A percentile compares a stretch with the other conserved stretches of the same genome.
These are phyloP conservation scores for Phytopythium oedochilum DNA, from an alignment of 352 stramenopile genomes.

Conservation along the genomic window DNA sequence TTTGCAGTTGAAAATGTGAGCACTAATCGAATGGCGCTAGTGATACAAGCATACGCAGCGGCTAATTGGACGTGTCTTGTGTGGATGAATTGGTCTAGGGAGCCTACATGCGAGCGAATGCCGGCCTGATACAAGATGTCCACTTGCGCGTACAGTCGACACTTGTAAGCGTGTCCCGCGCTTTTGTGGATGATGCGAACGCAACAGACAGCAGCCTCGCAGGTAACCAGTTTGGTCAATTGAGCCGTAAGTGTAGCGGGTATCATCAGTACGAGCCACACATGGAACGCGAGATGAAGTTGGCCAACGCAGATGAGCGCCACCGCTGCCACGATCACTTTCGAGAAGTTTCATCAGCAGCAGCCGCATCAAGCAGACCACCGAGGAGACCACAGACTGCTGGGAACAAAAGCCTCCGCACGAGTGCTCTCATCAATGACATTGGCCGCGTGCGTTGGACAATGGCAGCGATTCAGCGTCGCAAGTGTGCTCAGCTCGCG, in stretches of 20 bases:
- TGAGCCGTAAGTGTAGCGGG: conserved; percentile 57
- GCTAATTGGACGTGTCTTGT: not conserved
- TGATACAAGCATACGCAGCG: not conserved
- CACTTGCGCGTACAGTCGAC: conserved; percentile 24
- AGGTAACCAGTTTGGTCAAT: conserved; percentile 45
- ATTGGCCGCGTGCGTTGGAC: conserved; percentile 56
- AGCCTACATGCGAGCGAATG: not conserved
- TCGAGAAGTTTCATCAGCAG: not conserved
- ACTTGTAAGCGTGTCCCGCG: conserved; percentile 27
- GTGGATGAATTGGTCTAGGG: not conserved
- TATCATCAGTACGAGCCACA: conserved; percentile 53
- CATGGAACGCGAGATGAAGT: conserved; percentile 37
- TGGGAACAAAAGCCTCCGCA: not conserved
- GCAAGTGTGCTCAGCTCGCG: conserved; percentile 48
- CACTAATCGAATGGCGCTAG: not conserved
- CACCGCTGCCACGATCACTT: conserved; percentile 54
- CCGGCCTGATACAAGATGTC: not conserved
- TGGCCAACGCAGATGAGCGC: conserved; percentile 47
- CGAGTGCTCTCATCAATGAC: not conserved
- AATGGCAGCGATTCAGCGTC: conserved; percentile 53
- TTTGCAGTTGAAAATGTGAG: conserved; percentile 39
- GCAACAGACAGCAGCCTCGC: conserved; percentile 35
- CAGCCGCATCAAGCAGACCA: not conserved
- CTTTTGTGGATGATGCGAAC: conserved; percentile 26
- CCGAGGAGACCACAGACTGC: not conserved